A percentile compares a stretch with the other conserved stretches of the same genome.
Conservation (phyloP, 2,329 filamentous ascomycete genomes). For the Amauroascus verrucosus region DNA sequence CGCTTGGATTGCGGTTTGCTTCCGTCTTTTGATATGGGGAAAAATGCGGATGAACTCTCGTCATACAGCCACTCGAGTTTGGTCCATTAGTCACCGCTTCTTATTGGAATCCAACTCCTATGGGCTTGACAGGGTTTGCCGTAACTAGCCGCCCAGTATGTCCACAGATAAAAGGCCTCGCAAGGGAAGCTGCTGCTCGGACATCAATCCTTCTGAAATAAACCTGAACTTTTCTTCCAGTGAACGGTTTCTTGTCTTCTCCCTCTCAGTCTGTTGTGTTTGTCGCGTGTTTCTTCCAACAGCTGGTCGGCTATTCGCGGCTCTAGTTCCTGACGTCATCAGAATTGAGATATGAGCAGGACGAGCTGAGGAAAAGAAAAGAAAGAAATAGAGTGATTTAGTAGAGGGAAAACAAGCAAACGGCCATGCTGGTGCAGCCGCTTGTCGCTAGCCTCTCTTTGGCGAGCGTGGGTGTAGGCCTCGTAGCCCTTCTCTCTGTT, state of each 20-base stretch:
- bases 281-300: not conserved
- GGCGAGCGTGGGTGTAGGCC: constrained; percentile 7
- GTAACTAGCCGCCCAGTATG: constrained; percentile 3
- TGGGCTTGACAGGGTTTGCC: too few relatives aligned
- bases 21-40: not conserved
- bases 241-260: not conserved
- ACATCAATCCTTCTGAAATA: too few relatives aligned
- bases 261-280: not conserved
- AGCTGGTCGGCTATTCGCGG: constrained; percentile 9
- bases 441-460: constrained; percentile 12
- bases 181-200: not conserved
- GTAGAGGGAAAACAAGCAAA: not conserved
- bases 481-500: constrained; percentile 2
- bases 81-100: not conserved
- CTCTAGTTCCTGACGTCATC: constrained; percentile 11
- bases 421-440: constrained; percentile 14
- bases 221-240: too few relatives aligned
- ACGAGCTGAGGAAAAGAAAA: not conserved
- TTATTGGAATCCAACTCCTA: too few relatives aligned
- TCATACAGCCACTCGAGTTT: not conserved
- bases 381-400: not conserved
- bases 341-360: not conserved
- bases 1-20: not conserved
- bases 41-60: not conserved
- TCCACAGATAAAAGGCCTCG: constrained; percentile 1